phyloP scores from a whole-genome alignment of 805 yeast species.

The Metschnikowia peoriensis region DNA sequence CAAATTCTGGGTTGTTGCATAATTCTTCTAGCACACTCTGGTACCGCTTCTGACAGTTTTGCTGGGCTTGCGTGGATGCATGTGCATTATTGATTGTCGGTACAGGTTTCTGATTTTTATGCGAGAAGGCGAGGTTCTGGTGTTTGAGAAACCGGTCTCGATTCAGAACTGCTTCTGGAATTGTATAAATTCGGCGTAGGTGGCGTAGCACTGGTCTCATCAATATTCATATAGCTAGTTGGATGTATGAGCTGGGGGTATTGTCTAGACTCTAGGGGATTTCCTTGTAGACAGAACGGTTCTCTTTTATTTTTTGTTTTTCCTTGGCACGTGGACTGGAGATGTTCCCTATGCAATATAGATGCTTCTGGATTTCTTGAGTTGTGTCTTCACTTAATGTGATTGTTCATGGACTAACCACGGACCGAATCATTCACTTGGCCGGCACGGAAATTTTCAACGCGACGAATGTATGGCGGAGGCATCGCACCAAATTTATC shows the following conservation, averaged over 20 bases:
- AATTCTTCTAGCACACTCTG: conserved; percentile 8
- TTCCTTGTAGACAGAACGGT: neutral
- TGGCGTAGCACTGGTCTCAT: conserved; percentile 10
- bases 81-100: conserved; percentile 1
- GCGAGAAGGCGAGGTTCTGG: conserved; percentile 12
- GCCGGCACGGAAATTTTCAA: neutral
- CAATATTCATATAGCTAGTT: conserved; percentile 4
- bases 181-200: conserved; percentile 10
- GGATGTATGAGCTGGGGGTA: neutral
- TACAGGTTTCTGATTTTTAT: conserved; percentile 6
- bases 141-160: conserved; percentile 21
- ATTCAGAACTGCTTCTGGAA: conserved; percentile 22
- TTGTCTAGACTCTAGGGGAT: neutral
- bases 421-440: neutral
- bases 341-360: too few relatives aligned
- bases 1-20: conserved; percentile 10
- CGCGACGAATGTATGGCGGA: neutral
- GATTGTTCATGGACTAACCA: neutral
- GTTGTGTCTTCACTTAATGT: neutral
- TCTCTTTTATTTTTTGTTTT: too few relatives aligned
- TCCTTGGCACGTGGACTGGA: too few relatives aligned
- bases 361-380: neutral
- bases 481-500: neutral
- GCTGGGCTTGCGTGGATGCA: neutral
- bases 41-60: conserved; percentile 7